Percentiles rank a stretch among this genome's conserved stretches.
Conservation (phyloP, 2,329 filamentous ascomycete genomes). For the Penicillium sumatraense region DNA sequence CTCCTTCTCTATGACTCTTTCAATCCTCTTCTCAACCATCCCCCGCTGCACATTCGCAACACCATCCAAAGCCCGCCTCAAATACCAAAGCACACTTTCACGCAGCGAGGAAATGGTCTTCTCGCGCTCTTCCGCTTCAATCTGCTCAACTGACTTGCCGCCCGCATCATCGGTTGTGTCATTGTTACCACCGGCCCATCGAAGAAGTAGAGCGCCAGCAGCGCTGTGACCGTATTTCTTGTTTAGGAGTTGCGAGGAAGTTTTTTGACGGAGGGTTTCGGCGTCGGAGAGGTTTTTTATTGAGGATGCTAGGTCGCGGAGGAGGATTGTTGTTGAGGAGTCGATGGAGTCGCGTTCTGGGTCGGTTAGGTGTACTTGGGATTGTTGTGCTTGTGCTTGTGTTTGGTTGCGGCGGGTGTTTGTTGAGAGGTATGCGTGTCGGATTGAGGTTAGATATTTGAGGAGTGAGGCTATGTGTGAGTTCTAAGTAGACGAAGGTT, state of each 20-base stretch:
- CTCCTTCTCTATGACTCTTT: slow-evolving; percentile 84
- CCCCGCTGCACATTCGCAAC: slow-evolving; percentile 78
- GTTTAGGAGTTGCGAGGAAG: slow-evolving; percentile 69
- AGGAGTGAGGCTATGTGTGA: slow-evolving; percentile 81
- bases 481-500: slow-evolving; percentile 67
- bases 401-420: slow-evolving; percentile 53
- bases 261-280: slow-evolving; percentile 79
- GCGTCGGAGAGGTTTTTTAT: slow-evolving; percentile 81
- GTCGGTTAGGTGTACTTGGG: slow-evolving; percentile 66
- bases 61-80: slow-evolving; percentile 75
- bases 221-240: slow-evolving; percentile 68
- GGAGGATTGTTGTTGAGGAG: slow-evolving; percentile 79
- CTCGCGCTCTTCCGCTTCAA: slow-evolving; percentile 70
- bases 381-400: slow-evolving; percentile 30
- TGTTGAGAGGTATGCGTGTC: slow-evolving; percentile 88
- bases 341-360: slow-evolving; percentile 85
- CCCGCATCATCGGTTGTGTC: slow-evolving; percentile 32
- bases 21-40: slow-evolving; percentile 91
- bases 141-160: slow-evolving; percentile 68
- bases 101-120: slow-evolving; percentile 71
- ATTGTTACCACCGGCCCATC: slow-evolving; percentile 63
- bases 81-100: slow-evolving; percentile 81
- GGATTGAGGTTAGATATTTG: slow-evolving; percentile 77
- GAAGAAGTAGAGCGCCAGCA: slow-evolving; percentile 48
- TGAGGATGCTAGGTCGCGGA: slow-evolving; percentile 81